Evolutionary conservation across 2,329 filamentous ascomycete genomes (phyloP).

Genomic region (Trichoderma atrobrunneum): DNA sequence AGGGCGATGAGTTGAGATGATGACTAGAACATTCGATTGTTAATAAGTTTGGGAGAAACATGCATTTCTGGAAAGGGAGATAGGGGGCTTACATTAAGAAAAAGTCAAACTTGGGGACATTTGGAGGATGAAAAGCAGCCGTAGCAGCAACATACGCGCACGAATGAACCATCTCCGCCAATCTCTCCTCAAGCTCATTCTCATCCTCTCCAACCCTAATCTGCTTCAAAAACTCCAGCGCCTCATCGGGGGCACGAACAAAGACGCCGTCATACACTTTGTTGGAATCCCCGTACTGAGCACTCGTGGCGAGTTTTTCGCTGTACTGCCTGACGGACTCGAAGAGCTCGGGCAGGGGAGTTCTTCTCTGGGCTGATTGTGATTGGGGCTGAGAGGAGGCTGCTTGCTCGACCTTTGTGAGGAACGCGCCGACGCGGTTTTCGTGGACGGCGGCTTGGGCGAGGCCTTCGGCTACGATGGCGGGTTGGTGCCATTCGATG

Average conservation of each 20-base stretch:
- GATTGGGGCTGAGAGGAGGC: conserved; percentile 29
- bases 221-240: conserved; percentile 58
- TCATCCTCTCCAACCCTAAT: conserved; percentile 54
- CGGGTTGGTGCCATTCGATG: conserved; percentile 77
- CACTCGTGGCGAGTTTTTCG: conserved; percentile 53
- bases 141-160: conserved; percentile 48
- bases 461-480: conserved; percentile 75
- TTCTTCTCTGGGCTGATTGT: conserved; percentile 21
- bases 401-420: conserved; percentile 52
- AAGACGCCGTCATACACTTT: conserved; percentile 70
- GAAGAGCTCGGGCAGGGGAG: conserved; percentile 52
- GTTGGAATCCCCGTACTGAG: conserved; percentile 51
- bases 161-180: conserved; percentile 66
- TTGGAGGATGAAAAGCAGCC: conserved; percentile 61
- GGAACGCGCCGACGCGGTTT: conserved; percentile 51
- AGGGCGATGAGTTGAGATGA: conserved; percentile 65
- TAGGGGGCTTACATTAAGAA: conserved; percentile 55
- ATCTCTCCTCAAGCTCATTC: conserved; percentile 54
- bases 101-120: conserved; percentile 76
- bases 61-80: not conserved
- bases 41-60: no score
- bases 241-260: conserved; percentile 58
- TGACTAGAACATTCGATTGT: conserved; percentile 48
- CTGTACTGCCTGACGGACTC: conserved; percentile 53
- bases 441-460: conserved; percentile 73